Evolutionary conservation across 1,284 basidiomycete species (phyloP), one percentile per base, ranked within the genome.

Genomic region (Apiotrichum domesticum): DNA sequence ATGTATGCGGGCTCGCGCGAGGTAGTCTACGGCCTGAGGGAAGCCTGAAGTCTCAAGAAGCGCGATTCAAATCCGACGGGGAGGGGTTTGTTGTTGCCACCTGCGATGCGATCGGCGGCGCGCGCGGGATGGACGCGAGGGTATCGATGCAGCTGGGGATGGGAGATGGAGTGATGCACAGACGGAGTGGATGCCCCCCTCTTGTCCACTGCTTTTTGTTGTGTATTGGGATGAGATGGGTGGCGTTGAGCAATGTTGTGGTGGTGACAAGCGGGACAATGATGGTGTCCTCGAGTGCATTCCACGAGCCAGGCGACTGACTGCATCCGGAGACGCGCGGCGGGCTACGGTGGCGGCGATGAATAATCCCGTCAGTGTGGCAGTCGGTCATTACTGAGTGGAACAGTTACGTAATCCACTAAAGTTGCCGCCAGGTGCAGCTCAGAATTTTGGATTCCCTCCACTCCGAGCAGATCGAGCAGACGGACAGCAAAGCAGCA

Each of bases 391-490:
- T 2, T 3, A 29, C 29, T 29, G 29, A 29, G 29, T 3, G 29
- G 29, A 29, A 29, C 3, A 29, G 29, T 46, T 34, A 46, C 32
- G 13, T 46, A 46, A 46, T 3, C 3, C 29, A 29, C 29, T 3
- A 3, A 29, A 29, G 29, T 29, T 29, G 29, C 29, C 29, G 29
- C 29, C 29, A 29, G 29, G 29, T 4, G 11, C 32, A n/a, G 10
- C 13, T 34, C 41, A 49, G 47, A 49, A 54, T 54, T 54, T 48
- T 41, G 45, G 32, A n/a, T 10, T 9, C 33, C 57, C 57, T 59
- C 57, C 57, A 59, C 59, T 46, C 34, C 41, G 55, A 45, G 54
- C 57, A 53, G 58, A 59, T 60, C 55, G 54, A 56, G 29, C 29
- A 29, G 29, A 29, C 29, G 3, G 29, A 29, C 29, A 29, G 29